Evolutionary conservation across 345 rosid genomes (phyloP).

Genomic region (Erodium maritimum): DNA sequence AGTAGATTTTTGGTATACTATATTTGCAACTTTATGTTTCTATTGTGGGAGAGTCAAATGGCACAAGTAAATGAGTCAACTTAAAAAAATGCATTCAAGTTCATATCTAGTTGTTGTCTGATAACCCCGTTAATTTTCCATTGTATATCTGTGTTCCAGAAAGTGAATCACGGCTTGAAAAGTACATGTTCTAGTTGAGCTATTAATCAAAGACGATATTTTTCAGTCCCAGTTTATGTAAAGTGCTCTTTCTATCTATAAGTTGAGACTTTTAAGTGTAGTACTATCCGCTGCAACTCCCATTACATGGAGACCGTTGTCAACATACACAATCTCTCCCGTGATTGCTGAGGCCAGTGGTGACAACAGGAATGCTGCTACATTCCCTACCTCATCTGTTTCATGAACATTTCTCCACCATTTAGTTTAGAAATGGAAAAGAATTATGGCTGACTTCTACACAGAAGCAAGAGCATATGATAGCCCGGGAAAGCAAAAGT

Average conservation of each 20-base stretch:
- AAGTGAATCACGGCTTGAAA: not conserved
- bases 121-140: no score
- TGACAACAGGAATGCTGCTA: slow-evolving; percentile 85
- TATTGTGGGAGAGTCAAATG: not conserved
- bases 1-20: not conserved
- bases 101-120: no score
- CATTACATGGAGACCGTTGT: slow-evolving; percentile 91
- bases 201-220: not conserved
- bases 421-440: no score
- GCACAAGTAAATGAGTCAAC: not conserved
- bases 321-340: slow-evolving; percentile 72
- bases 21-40: no score
- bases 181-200: not conserved
- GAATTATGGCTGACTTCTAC: no score
- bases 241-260: no score
- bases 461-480: not conserved
- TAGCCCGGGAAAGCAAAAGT: no score
- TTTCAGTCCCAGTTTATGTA: not conserved
- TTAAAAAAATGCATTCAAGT: no score
- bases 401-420: slow-evolving; percentile 4
- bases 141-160: no score
- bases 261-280: slow-evolving; percentile 48
- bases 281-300: slow-evolving; percentile 91
- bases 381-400: slow-evolving; percentile 88
- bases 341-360: slow-evolving; percentile 90